phyloP scores from a whole-genome alignment of 2,329 filamentous ascomycete species.

The Neonectria faginata region DNA sequence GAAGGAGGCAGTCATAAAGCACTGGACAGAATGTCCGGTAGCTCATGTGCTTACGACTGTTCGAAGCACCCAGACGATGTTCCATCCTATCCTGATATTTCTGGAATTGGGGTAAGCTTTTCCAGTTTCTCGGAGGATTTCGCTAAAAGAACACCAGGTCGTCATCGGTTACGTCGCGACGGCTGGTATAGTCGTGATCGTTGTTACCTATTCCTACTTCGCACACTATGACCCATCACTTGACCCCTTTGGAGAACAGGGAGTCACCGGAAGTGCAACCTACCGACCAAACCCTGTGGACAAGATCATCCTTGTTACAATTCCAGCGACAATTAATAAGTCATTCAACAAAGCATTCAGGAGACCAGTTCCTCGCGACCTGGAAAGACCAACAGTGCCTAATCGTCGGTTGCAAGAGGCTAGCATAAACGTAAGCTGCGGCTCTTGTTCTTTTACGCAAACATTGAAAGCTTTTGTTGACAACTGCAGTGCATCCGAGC shows the following conservation, averaged over 20 bases:
- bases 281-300: not conserved
- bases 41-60: not conserved
- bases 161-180: not conserved
- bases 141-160: not conserved
- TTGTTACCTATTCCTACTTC: not conserved
- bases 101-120: not conserved
- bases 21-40: not conserved
- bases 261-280: not conserved
- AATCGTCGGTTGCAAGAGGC: not conserved
- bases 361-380: not conserved
- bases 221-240: not conserved
- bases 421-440: not conserved
- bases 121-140: not conserved
- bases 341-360: not conserved
- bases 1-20: not conserved
- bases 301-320: not conserved
- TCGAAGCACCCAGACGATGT: not conserved
- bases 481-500: not conserved
- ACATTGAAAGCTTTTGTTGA: not conserved
- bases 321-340: not conserved
- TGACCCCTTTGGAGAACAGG: not conserved
- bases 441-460: not conserved
- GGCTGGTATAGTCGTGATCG: not conserved
- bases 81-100: not conserved
- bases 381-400: not conserved